Conservation (phyloP, 1,284 basidiomycete genomes). For the Puccinia polysora region DNA sequence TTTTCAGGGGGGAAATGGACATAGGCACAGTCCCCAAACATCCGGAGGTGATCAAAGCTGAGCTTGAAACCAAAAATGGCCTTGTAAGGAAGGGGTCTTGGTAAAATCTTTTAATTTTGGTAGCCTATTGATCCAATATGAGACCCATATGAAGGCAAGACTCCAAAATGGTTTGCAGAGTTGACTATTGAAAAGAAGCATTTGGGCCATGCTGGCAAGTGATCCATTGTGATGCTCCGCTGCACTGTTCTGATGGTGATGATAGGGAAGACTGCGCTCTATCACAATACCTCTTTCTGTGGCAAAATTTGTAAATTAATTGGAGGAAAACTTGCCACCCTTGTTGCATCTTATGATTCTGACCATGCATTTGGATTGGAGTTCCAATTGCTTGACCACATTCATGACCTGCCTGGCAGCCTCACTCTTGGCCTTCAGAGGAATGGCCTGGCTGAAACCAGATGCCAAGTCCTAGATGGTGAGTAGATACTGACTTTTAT, state of each 20-base stretch:
- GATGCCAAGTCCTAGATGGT: too few species aligned
- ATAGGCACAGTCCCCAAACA: neutral
- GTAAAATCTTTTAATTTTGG: neutral
- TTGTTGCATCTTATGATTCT: neutral
- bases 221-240: neutral
- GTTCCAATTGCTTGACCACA: too few species aligned
- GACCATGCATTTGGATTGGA: too few species aligned
- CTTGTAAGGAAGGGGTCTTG: neutral
- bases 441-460: too few species aligned
- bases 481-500: too few species aligned
- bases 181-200: neutral
- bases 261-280: neutral
- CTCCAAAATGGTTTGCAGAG: neutral
- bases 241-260: neutral
- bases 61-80: neutral
- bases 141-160: neutral
- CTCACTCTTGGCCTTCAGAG: too few species aligned
- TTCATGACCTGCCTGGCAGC: too few species aligned
- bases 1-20: neutral
- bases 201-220: neutral
- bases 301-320: neutral
- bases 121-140: neutral
- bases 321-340: neutral
- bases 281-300: neutral
- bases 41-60: neutral